Evolutionary conservation across 352 stramenopile species (phyloP), one percentile per base, ranked within the genome.

Genomic region (Pythium dissotocum): DNA sequence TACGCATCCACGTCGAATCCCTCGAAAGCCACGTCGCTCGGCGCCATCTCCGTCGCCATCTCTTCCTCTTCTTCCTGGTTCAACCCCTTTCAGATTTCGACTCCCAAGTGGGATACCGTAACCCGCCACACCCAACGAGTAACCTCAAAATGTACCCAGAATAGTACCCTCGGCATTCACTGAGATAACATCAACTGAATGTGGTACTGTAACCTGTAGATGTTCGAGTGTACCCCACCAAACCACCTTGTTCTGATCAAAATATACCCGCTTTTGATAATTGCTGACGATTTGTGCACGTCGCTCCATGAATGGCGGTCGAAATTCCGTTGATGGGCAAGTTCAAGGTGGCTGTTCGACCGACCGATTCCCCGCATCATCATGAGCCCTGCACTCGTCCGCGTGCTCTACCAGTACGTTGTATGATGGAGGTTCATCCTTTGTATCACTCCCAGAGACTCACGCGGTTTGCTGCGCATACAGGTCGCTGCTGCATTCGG

Each of bases 1-100:
- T 93, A 87, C 54, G 79, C 77, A 28, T 96, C 88, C 64, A 96
- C 77, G 65, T 96, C 88, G 57, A 96, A 93, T 52, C 79, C 80
- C 30, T 86, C 82, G 52, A 86, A 68, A 60, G 51, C 58, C 40
- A 26, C 53, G 33, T 65, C 54, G 26, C 40, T 58, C 52, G 69
- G 54, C 48, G 40, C 38, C 32, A 40, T 58, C 42, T 30, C 71
- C 58, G 48, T 60, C 65, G 58, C 51, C 65, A 61, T 66, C 8
- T 55, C 46, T 24, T 42, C n/a, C n/a, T 54, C 12, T 59, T 56
- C 4, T 53, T 63, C 77, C 63, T 18, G 75, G 44, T 48, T 69
- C 57, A 72, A 72, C 66, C 66, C 60, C 32, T 60, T 35, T 51
- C 30, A 60, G 57, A 63, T 63, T 48, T 48, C 38, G 18, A 33